Percentiles rank a stretch among this genome's conserved stretches.
Conservation (phyloP, 2,329 filamentous ascomycete species). For the Aureobasidium mangrovei region DNA sequence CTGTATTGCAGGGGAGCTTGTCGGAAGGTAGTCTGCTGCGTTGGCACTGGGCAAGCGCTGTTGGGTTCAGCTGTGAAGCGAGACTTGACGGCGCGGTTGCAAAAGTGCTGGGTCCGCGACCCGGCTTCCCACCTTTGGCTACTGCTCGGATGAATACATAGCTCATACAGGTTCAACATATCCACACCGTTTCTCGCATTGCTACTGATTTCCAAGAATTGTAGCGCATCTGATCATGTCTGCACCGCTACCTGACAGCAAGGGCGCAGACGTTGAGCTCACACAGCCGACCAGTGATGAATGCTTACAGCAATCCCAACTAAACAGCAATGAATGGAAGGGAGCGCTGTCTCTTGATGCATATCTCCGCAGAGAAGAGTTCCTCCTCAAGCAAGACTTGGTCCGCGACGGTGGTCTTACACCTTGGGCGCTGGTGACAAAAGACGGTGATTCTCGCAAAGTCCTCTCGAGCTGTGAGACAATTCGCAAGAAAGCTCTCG, state of each 20-base stretch:
- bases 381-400: slow-evolving; percentile 43
- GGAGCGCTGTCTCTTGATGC: slow-evolving; percentile 46
- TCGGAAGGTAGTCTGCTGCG: too few species aligned
- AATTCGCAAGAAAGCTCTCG: slow-evolving; percentile 39
- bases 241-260: not conserved
- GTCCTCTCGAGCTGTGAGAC: slow-evolving; percentile 53
- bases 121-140: too few species aligned
- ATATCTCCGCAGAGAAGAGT: slow-evolving; percentile 50
- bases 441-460: slow-evolving; percentile 23
- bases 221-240: too few species aligned
- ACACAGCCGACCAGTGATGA: slow-evolving; percentile 48
- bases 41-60: too few species aligned
- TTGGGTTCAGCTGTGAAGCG: too few species aligned
- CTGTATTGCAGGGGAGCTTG: too few species aligned
- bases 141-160: too few species aligned
- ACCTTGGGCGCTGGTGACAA: slow-evolving; percentile 52
- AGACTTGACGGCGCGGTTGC: too few species aligned
- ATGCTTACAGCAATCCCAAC: slow-evolving; percentile 41
- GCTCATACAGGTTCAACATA: too few species aligned
- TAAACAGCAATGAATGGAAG: slow-evolving; percentile 51
- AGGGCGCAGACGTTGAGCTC: slow-evolving; percentile 39
- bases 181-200: too few species aligned
- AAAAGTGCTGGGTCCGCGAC: too few species aligned
- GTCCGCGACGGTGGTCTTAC: slow-evolving; percentile 48
- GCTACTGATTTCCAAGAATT: too few species aligned